Conservation (phyloP, 192 early-diverging fungal species). For the Coemansia sp. region DNA sequence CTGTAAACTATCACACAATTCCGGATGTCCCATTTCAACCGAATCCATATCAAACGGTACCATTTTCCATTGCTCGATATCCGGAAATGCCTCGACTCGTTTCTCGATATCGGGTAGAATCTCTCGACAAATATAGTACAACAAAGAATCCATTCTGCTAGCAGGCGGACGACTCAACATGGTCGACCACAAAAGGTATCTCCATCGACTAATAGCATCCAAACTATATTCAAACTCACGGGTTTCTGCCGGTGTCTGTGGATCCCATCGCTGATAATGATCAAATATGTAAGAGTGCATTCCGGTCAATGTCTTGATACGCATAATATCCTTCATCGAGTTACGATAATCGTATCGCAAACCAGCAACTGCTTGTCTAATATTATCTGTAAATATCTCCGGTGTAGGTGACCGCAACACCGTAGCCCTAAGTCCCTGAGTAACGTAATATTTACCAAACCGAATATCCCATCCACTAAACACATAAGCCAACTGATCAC, state of each 20-base stretch:
- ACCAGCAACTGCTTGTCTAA: not conserved
- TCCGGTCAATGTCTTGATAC: not conserved
- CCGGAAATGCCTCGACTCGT: not conserved
- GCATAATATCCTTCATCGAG: constrained; percentile 4
- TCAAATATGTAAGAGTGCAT: constrained; percentile 13
- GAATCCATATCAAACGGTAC: constrained; percentile 24
- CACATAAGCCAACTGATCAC: constrained; percentile 3
- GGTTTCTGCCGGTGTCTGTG: constrained; percentile 2
- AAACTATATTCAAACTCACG: constrained; percentile 15
- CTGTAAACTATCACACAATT: not conserved
- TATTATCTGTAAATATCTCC: not conserved
- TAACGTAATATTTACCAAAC: constrained; percentile 36
- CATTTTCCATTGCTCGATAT: not conserved
- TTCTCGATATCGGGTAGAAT: constrained; percentile 21
- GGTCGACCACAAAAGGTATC: constrained; percentile 39
- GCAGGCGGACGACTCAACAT: constrained; percentile 21
- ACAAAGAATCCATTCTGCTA: constrained; percentile 34
- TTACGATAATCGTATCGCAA: not conserved
- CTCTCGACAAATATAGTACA: constrained; percentile 24
- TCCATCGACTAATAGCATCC: constrained; percentile 33
- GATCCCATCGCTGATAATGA: constrained; percentile 17
- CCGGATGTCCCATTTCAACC: constrained; percentile 19
- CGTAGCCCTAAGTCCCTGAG: constrained; percentile 18
- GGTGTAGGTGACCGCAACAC: not conserved
- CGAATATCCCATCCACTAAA: constrained; percentile 29